A percentile compares a stretch with the other conserved stretches of the same genome.
Evolutionary conservation across 441 rosid genomes (phyloP).

Genomic region (Arabidopsis lyrata): DNA sequence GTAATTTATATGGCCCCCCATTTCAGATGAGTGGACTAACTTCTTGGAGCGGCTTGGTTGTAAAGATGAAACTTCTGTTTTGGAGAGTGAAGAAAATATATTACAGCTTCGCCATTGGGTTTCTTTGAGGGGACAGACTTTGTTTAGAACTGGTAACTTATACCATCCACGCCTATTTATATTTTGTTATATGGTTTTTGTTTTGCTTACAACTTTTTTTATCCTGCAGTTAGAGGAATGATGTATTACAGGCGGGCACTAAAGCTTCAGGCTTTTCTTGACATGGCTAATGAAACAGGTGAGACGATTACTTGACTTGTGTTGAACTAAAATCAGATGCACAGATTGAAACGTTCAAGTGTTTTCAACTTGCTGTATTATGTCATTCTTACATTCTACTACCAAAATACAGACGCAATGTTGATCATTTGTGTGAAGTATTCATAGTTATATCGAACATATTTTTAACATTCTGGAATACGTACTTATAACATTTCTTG

Average conservation of each 20-base stretch:
- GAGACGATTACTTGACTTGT: slow-evolving; percentile 37
- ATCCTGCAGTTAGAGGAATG: slow-evolving; percentile 93
- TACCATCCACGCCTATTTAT: slow-evolving; percentile 32
- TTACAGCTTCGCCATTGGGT: slow-evolving; percentile 99
- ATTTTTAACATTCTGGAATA: slow-evolving; percentile 8
- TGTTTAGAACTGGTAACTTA: slow-evolving; percentile 85
- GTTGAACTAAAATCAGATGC: slow-evolving; percentile 13
- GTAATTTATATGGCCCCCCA: slow-evolving; percentile 32
- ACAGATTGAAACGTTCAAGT: slow-evolving; percentile 21
- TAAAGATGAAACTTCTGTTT: slow-evolving; percentile 70
- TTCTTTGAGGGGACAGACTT: slow-evolving; percentile 97
- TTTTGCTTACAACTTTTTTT: slow-evolving; percentile 33
- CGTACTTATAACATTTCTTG: slow-evolving; percentile 31
- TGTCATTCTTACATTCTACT: slow-evolving; percentile 1
- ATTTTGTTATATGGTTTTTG: slow-evolving; percentile 30
- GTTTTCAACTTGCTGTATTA: slow-evolving; percentile 9
- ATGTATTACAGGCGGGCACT: slow-evolving; percentile 97
- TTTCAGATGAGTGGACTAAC: slow-evolving; percentile 96
- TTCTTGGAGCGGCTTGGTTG: slow-evolving; percentile 90
- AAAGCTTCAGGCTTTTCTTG: slow-evolving; percentile 98
- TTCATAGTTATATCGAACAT: slow-evolving; percentile 1
- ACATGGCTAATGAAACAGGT: slow-evolving; percentile 95
- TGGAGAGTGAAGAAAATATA: slow-evolving; percentile 90
- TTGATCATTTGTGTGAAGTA: slow-evolving; percentile 24
- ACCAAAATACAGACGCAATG: slow-evolving; percentile 3